Base-by-base conservation (phyloP, 257 asterid genomes). In the Capsicum baccatum region DNA sequence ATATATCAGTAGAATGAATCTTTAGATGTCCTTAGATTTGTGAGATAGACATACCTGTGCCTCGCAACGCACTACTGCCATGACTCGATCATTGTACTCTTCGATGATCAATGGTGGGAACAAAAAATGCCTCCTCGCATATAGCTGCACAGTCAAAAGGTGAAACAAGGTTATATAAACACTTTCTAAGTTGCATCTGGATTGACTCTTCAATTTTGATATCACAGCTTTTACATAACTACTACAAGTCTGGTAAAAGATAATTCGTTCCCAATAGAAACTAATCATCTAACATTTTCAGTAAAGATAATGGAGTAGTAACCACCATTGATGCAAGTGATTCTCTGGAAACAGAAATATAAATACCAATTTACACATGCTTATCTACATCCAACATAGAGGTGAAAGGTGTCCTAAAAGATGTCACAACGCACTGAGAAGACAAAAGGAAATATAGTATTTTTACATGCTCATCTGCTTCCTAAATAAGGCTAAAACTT, bases 61-160 rank as follows among this genome's bases (percentile, higher is more conserved):
- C 87, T 96, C 99, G 84, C 99, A 96, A 52, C 98, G 97, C 26
- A 94, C 99, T 6, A 94, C 94, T 63, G 99, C 98, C 97, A 92
- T 93, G 90, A 96, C 99, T 3, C 96, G 92, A 66, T 93, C 95
- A 73, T 93, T 94, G 85, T 87, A 94, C 70, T 94, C 98, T 86
- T 96, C 98, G 80, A 93, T 93, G 85, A 87, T 93, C 84, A 92
- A 84, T 12, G 98, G 94, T 76, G 99, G 99, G 85, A 93, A 92
- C 88, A 94, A 89, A 86, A 96, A 94, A 85, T 94, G 98, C 85
- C 98, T 93, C 79, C 99, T 94, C 73, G 98, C 99, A 91, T 94
- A 96, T 70, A 96, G 88, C 99, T 94, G 98, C 85, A 80, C 83
- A 83, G 78, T 54, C 3, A 6, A 26, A 68, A 37, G 26, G 9